Conservation (phyloP, 2,329 filamentous ascomycete genomes). For the Trichoderma hamatum region DNA sequence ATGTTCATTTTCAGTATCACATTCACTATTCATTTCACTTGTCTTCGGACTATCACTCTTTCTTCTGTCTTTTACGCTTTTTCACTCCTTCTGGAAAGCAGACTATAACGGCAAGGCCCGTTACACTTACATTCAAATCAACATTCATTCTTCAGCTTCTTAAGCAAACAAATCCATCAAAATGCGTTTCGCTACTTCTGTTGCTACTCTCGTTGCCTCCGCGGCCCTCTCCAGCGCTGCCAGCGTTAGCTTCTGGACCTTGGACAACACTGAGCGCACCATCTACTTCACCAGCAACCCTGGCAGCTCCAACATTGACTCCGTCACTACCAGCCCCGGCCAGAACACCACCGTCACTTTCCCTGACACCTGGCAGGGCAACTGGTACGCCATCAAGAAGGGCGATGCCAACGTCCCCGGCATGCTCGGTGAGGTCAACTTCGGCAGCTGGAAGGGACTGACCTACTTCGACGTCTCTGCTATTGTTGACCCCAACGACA, state of each 20-base stretch:
- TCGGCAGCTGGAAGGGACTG: constrained; percentile 51
- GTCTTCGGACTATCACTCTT: constrained; percentile 27
- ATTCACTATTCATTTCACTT: constrained; percentile 24
- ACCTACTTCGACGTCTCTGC: constrained; percentile 64
- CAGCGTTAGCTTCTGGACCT: constrained; percentile 62
- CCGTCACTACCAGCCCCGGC: constrained; percentile 45
- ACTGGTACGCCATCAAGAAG: constrained; percentile 54
- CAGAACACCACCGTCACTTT: constrained; percentile 47
- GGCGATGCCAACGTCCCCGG: constrained; percentile 48
- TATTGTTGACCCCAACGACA: constrained; percentile 56
- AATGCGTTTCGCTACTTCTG: constrained; percentile 57
- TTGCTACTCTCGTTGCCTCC: constrained; percentile 49
- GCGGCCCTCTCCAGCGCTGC: constrained; percentile 48
- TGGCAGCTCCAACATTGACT: constrained; percentile 41
- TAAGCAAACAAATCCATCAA: constrained; percentile 39
- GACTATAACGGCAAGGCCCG: constrained; percentile 26
- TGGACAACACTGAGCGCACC: constrained; percentile 55
- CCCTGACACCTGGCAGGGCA: constrained; percentile 51
- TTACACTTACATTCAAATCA: constrained; percentile 15
- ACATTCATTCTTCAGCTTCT: constrained; percentile 22
- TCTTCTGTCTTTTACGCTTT: constrained; percentile 18
- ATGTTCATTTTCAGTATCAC: not conserved
- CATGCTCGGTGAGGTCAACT: constrained; percentile 58
- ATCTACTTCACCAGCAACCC: constrained; percentile 54
- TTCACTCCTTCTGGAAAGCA: constrained; percentile 27